phyloP scores from a whole-genome alignment of 164 flowering plant species.

The Nelumbo lutea region DNA sequence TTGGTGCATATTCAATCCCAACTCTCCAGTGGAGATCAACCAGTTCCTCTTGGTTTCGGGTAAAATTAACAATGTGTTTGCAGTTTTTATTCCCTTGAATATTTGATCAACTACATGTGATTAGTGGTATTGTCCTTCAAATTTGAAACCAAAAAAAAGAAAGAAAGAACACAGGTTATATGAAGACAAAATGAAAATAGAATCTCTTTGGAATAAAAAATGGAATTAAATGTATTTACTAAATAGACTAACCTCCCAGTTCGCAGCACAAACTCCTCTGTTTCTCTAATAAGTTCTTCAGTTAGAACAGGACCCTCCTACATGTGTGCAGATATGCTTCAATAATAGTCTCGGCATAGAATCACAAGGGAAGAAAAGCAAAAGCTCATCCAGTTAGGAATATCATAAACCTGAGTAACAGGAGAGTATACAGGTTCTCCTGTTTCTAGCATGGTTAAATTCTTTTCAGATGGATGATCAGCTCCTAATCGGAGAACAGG shows the following conservation, averaged over 20 bases:
- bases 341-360: slow-evolving; percentile 2
- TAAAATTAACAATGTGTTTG: background rate
- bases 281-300: slow-evolving; percentile 87
- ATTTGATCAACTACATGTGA: background rate
- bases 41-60: too few species aligned
- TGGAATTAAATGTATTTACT: slow-evolving; percentile 11
- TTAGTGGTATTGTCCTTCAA: too few species aligned
- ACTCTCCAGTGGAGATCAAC: too few species aligned
- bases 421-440: slow-evolving; percentile 86
- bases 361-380: background rate
- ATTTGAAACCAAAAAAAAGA: too few species aligned
- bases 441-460: slow-evolving; percentile 79
- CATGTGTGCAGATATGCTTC: slow-evolving; percentile 8
- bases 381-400: background rate
- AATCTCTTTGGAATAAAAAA: background rate
- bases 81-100: background rate
- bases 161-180: background rate
- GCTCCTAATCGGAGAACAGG: slow-evolving; percentile 80
- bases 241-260: slow-evolving; percentile 78
- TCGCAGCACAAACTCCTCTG: slow-evolving; percentile 93
- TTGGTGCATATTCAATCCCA: too few species aligned
- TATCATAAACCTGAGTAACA: slow-evolving; percentile 65
- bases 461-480: slow-evolving; percentile 37
- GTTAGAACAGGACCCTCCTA: slow-evolving; percentile 94
- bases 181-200: background rate